Evolutionary conservation across 129 eudicot genomes (phyloP).

Genomic region (Lactuca sativa): DNA sequence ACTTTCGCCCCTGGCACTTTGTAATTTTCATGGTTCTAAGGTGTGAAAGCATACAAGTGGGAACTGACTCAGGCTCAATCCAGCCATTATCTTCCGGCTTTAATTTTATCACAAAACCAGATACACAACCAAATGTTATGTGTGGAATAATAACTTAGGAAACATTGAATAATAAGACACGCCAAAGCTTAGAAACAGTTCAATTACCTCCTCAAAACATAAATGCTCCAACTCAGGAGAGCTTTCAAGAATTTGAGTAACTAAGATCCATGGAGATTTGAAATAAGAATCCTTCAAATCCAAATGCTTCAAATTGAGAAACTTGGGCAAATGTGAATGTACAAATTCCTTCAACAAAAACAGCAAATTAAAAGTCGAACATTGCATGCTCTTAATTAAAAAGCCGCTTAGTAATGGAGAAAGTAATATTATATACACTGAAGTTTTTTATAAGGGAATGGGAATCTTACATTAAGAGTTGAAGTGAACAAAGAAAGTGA

Average conservation of each 20-base stretch:
- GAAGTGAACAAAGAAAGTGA: neutral
- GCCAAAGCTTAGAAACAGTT: neutral
- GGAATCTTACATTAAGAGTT: neutral
- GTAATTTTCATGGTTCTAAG: slow-evolving; percentile 15
- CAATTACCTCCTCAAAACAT: neutral
- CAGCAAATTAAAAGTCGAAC: no score
- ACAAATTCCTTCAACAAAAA: neutral
- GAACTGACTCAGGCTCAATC: slow-evolving; percentile 2
- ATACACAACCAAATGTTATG: neutral
- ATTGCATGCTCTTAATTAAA: no score
- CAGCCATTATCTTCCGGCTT: neutral
- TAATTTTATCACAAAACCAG: slow-evolving; percentile 1
- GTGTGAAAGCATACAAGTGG: slow-evolving; percentile 9
- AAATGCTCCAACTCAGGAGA: slow-evolving; percentile 9
- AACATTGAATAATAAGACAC: neutral
- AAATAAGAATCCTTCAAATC: neutral
- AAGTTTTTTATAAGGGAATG: neutral
- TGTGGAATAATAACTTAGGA: neutral
- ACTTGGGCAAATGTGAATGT: neutral
- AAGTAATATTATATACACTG: neutral
- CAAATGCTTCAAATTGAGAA: neutral
- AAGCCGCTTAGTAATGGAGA: no score
- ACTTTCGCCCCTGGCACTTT: neutral
- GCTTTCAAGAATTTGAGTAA: neutral
- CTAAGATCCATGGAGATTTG: neutral